These are phyloP conservation scores for Biscogniauxia sp. DNA, from an alignment of 2,329 filamentous ascomycete genomes.

Conservation along the genomic window DNA sequence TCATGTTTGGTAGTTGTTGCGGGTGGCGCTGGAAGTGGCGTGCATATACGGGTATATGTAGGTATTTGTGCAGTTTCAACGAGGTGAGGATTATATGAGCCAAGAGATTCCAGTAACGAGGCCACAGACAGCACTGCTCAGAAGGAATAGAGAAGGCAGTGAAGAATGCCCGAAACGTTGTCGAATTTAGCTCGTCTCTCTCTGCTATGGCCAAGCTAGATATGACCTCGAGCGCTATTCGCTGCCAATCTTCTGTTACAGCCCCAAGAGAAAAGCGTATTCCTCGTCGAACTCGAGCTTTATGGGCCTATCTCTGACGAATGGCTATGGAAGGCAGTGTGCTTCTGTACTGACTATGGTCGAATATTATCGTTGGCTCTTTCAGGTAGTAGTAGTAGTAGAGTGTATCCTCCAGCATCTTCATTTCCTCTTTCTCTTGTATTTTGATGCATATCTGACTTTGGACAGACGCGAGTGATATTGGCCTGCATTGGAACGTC, in stretches of 20 bases:
- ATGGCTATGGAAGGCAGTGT: constrained; percentile 45
- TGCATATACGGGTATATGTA: constrained; percentile 6
- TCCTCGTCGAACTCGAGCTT: constrained; percentile 39
- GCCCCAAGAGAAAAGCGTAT: constrained; percentile 41
- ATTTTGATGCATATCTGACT: constrained; percentile 24
- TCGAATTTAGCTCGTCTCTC: constrained; percentile 43
- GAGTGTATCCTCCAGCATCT: constrained; percentile 24
- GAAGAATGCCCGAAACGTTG: constrained; percentile 44
- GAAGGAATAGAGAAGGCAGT: constrained; percentile 40
- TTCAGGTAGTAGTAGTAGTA: constrained; percentile 25
- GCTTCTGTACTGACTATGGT: constrained; percentile 34
- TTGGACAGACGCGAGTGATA: constrained; percentile 22
- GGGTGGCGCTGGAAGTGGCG: constrained; percentile 14
- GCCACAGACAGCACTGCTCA: constrained; percentile 38
- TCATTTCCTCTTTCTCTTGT: constrained; percentile 20
- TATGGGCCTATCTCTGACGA: constrained; percentile 46
- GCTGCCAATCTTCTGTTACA: constrained; percentile 55
- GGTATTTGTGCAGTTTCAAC: constrained; percentile 22
- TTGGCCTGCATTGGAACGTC: constrained; percentile 26
- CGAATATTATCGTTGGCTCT: constrained; percentile 30
- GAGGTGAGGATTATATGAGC: constrained; percentile 21
- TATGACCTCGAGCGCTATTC: constrained; percentile 61
- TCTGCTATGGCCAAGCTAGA: constrained; percentile 79
- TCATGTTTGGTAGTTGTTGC: constrained; percentile 15
- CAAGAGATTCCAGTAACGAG: constrained; percentile 22